Base-by-base conservation (phyloP, 805 yeast genomes). In the Yarrowia sp. region DNA sequence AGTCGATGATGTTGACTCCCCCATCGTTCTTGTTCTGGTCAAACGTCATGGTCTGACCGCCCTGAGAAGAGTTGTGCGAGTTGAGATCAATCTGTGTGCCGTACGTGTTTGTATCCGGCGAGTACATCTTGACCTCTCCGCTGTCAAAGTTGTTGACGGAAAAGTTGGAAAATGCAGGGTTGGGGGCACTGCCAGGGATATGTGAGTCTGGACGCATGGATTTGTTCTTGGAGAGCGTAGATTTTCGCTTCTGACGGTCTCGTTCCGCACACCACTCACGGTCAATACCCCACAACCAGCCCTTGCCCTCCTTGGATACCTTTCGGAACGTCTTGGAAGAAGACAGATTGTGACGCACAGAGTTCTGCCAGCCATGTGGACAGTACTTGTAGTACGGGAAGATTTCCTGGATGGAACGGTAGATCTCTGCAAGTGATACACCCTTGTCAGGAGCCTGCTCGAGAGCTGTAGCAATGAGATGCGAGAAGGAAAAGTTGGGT, bases 351-450 rank as follows among this genome's bases (percentile, higher is more conserved):
- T 95, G 99, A 61, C 96, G 83, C 17, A 95, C 96, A 0, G 96
- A 86, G 72, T 90, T 88, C 77, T 95, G 99, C 99, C 99, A 95
- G 2, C 98, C 98, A 74, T 92, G 96, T 0, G 96, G 93, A 71
- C 98, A 92, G 76, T 90, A 93, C 71, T 87, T 84, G 77, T 90
- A 95, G 77, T 90, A 95, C 2, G 98, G 98, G 75, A 88, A 93
- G 11, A 89, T 75, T 48, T 90, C 96, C 74, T 89, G 89, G 57
- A 95, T 92, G 1, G 91, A 90, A 64, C 88, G 88, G 75, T 91
- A 88, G 51, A 95, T 90, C 68, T 92, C 98, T 0, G 92, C 86
- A 45, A 89, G 77, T 1, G 92, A 85, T 85, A 91, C 84, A 31
- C 97, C 97, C 57, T 84, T 81, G 35, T 83, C 85, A 0, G 86